phyloP scores from a whole-genome alignment of 768 basidiomycete species.

The Macrocybe gigantea region DNA sequence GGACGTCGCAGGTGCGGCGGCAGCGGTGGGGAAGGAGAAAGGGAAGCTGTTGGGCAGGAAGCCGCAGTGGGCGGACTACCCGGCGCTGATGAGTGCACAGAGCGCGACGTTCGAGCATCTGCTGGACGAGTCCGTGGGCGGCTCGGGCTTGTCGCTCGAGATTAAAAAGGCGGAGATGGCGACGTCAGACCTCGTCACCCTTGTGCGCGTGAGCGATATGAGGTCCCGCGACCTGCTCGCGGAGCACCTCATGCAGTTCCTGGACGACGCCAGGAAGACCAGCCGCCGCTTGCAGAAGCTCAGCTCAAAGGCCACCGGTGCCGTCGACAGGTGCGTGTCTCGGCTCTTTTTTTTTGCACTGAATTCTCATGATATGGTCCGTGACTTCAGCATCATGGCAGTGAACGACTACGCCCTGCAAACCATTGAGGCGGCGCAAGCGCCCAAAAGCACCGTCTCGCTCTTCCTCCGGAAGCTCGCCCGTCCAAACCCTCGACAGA shows the following conservation, averaged over 20 bases:
- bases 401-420: constrained; percentile 67
- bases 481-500: constrained; percentile 32
- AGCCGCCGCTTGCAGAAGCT: constrained; percentile 57
- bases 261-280: constrained; percentile 53
- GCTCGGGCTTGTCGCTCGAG: constrained; percentile 55
- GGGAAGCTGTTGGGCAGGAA: constrained; percentile 5
- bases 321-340: constrained; percentile 63
- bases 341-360: neutral
- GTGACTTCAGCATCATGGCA: constrained; percentile 52
- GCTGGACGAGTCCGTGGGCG: constrained; percentile 51
- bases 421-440: constrained; percentile 41
- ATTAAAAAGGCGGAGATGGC: constrained; percentile 79
- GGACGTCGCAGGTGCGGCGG: too few relatives aligned
- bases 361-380: neutral
- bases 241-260: constrained; percentile 45
- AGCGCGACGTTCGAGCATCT: constrained; percentile 58
- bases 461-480: constrained; percentile 27
- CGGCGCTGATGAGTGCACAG: constrained; percentile 53
- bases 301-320: constrained; percentile 61
- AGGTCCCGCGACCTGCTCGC: constrained; percentile 54
- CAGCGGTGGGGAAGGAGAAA: too few relatives aligned
- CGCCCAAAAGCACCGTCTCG: constrained; percentile 26
- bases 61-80: constrained; percentile 54
- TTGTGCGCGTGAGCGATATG: constrained; percentile 60
- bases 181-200: constrained; percentile 55